These are phyloP conservation scores for Lathyrus sativus DNA, from an alignment of 306 rosid species.

Conservation along the genomic window DNA sequence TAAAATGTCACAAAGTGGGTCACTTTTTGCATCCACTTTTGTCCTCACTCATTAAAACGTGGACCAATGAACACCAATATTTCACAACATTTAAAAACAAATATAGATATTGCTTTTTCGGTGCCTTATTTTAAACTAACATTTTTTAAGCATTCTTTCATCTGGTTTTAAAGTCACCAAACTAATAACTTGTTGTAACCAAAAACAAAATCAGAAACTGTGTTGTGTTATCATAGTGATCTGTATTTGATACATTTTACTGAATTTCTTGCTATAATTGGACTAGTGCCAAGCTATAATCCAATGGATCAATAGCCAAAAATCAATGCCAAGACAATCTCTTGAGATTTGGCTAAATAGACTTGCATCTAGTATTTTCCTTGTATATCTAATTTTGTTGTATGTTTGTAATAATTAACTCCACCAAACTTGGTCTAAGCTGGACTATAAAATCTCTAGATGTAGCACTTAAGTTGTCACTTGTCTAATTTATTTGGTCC, in stretches of 20 bases:
- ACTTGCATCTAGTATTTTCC: background rate
- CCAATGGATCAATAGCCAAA: too few relatives aligned
- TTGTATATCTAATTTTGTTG: background rate
- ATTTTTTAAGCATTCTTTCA: background rate
- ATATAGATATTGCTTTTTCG: background rate
- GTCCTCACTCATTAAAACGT: background rate
- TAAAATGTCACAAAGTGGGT: constrained; percentile 24
- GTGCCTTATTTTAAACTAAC: background rate
- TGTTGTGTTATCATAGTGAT: too few relatives aligned
- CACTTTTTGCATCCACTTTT: constrained; percentile 19
- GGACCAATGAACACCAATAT: constrained; percentile 37
- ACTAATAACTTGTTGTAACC: background rate
- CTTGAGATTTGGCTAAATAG: too few relatives aligned
- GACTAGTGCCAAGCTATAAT: too few relatives aligned
- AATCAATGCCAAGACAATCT: too few relatives aligned
- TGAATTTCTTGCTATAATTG: too few relatives aligned
- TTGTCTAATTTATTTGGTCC: background rate
- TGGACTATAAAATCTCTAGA: constrained; percentile 13
- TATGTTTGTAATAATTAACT: background rate
- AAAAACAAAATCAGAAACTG: too few relatives aligned
- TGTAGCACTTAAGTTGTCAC: background rate
- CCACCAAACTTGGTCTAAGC: background rate
- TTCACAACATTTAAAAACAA: constrained; percentile 37
- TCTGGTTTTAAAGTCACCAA: background rate
- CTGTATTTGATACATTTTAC: too few relatives aligned